phyloP scores from a whole-genome alignment of 169 alveolate genomes.

The Theileria luwenshuni region DNA sequence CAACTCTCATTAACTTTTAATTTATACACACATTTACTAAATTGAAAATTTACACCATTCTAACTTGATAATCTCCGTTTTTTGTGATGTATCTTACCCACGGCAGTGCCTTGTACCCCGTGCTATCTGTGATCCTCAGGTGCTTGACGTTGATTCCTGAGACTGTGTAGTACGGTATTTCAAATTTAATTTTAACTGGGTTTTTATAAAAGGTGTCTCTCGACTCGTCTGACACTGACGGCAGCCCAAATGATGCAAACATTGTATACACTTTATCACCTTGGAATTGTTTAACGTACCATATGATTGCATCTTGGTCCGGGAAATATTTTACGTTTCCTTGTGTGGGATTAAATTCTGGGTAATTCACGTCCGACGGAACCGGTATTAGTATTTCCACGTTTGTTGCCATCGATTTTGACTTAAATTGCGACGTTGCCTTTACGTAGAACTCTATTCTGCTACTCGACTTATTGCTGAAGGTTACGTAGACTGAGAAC shows the following conservation, averaged over 20 bases:
- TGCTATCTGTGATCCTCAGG: conserved; percentile 95
- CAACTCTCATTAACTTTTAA: neutral
- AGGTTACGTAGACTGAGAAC: conserved; percentile 93
- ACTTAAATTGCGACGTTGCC: conserved; percentile 90
- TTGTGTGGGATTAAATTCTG: conserved; percentile 91
- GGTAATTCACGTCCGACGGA: conserved; percentile 97
- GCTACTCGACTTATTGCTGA: conserved; percentile 88
- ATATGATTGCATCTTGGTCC: conserved; percentile 91
- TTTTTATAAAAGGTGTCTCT: conserved; percentile 89
- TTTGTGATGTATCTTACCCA: conserved; percentile 99
- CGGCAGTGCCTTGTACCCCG: conserved; percentile 98
- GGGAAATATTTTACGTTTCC: conserved; percentile 97
- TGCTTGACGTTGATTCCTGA: conserved; percentile 98
- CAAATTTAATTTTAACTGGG: conserved; percentile 96
- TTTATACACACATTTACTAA: neutral
- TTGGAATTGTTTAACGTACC: conserved; percentile 97
- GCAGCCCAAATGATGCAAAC: conserved; percentile 96
- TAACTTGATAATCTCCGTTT: conserved; percentile 98
- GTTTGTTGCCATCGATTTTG: conserved; percentile 94
- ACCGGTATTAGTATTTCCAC: conserved; percentile 97
- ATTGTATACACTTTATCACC: conserved; percentile 97
- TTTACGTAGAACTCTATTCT: conserved; percentile 92
- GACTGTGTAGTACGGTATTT: conserved; percentile 99
- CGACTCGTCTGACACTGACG: conserved; percentile 91
- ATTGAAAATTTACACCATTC: conserved; percentile 83